These are phyloP conservation scores for Talaromyces sp. DNA, from an alignment of 2,329 filamentous ascomycete species.

Conservation along the genomic window DNA sequence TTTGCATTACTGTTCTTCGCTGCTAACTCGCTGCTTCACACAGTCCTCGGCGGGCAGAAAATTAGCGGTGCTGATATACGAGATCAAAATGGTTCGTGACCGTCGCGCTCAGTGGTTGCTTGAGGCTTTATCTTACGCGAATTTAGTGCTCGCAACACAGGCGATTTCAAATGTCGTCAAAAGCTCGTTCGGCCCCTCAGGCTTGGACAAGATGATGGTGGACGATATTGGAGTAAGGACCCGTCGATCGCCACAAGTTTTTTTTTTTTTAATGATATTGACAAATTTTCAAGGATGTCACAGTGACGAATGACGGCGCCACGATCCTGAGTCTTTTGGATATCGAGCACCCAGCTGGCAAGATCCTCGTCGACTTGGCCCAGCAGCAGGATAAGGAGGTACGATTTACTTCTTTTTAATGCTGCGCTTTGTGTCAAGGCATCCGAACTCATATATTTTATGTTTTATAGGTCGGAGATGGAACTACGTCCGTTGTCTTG, in stretches of 20 bases:
- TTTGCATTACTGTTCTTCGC: constrained; percentile 6
- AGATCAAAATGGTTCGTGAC: constrained; percentile 79
- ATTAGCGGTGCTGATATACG: constrained; percentile 94
- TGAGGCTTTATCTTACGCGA: constrained; percentile 12
- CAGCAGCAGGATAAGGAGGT: constrained; percentile 97
- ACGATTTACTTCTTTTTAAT: constrained; percentile 6
- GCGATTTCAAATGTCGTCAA: constrained; percentile 98
- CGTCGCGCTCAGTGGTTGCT: constrained; percentile 4
- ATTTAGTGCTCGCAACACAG: constrained; percentile 80
- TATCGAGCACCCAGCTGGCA: constrained; percentile 95
- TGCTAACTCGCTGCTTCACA: constrained; percentile 28
- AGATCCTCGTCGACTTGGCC: constrained; percentile 94
- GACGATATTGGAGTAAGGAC: constrained; percentile 86
- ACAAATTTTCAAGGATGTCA: constrained; percentile 67
- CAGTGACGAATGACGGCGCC: constrained; percentile 96
- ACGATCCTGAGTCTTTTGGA: constrained; percentile 94
- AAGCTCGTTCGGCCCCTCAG: constrained; percentile 95
- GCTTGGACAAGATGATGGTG: constrained; percentile 99
- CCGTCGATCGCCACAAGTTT: constrained; percentile 15
- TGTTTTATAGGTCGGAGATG: constrained; percentile 69
- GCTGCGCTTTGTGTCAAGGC: neutral
- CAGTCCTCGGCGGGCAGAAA: constrained; percentile 91
- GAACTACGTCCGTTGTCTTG: constrained; percentile 94
- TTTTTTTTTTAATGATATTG: constrained; percentile 16
- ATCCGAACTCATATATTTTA: neutral